Conservation (phyloP, 805 yeast genomes). For the Saccharomycopsis fibuligera region DNA sequence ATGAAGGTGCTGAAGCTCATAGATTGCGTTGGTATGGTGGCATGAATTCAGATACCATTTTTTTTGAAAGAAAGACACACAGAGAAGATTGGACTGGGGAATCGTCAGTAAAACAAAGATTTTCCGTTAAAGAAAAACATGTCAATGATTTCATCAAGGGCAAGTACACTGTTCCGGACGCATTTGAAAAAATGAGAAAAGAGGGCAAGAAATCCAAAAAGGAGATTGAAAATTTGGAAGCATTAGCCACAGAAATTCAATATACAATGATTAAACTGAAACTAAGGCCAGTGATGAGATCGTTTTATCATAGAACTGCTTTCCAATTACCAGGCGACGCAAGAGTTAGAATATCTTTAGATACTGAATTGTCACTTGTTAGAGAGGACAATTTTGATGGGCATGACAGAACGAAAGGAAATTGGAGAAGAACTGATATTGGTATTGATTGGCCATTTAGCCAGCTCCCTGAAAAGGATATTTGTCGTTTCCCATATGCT, state of each 20-base stretch:
- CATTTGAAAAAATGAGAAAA: constrained; percentile 84
- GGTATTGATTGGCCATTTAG: constrained; percentile 95
- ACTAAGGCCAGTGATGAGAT: constrained; percentile 89
- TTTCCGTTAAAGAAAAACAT: constrained; percentile 83
- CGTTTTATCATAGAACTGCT: constrained; percentile 96
- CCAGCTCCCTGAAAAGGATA: constrained; percentile 77
- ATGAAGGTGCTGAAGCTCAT: constrained; percentile 98
- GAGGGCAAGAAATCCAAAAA: constrained; percentile 83
- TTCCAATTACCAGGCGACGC: constrained; percentile 99
- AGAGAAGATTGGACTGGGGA: constrained; percentile 99
- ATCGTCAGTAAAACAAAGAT: constrained; percentile 97
- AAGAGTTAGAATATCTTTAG: constrained; percentile 95
- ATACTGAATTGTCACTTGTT: constrained; percentile 94
- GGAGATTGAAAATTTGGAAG: constrained; percentile 89
- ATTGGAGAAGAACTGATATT: constrained; percentile 98
- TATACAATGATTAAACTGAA: constrained; percentile 79
- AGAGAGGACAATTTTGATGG: constrained; percentile 98
- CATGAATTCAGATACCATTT: constrained; percentile 85
- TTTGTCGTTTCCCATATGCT: constrained; percentile 94
- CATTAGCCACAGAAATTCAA: constrained; percentile 88
- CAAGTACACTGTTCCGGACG: constrained; percentile 78
- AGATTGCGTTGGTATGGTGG: constrained; percentile 99
- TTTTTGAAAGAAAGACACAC: constrained; percentile 96
- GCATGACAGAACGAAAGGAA: constrained; percentile 76
- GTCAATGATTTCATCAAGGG: constrained; percentile 83